Percentiles rank a stretch among this genome's conserved stretches.
These are phyloP conservation scores for Purshia tridentata DNA, from an alignment of 306 rosid species.

Conservation along the genomic window DNA sequence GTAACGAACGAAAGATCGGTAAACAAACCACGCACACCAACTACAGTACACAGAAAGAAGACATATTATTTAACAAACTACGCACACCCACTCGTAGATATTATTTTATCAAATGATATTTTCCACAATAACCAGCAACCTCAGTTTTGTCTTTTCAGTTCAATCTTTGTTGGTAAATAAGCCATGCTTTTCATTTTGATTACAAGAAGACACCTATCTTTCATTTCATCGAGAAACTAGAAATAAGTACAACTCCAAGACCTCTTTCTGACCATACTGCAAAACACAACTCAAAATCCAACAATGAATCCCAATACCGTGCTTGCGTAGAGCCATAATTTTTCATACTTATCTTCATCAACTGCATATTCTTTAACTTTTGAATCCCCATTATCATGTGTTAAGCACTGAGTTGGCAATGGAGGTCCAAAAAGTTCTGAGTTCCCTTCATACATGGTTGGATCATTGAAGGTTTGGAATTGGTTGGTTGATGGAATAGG, in stretches of 20 bases:
- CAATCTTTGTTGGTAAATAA: too few species aligned
- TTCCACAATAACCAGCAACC: too few species aligned
- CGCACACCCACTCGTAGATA: too few species aligned
- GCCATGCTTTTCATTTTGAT: too few species aligned
- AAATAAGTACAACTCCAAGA: neutral
- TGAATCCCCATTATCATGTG: neutral
- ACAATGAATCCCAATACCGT: neutral
- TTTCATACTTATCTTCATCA: neutral
- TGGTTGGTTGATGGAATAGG: constrained; percentile 16
- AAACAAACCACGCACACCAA: too few species aligned
- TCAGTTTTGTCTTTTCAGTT: too few species aligned
- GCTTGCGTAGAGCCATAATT: neutral
- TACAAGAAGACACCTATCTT: neutral
- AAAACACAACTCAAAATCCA: constrained; percentile 4
- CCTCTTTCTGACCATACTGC: neutral
- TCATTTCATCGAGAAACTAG: neutral
- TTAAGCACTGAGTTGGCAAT: neutral
- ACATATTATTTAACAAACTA: too few species aligned
- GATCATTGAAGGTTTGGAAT: neutral
- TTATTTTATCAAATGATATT: too few species aligned
- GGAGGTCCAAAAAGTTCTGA: constrained; percentile 2
- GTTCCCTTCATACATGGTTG: neutral
- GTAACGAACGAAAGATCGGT: too few species aligned
- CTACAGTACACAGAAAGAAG: too few species aligned
- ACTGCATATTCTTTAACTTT: too few species aligned